These are phyloP conservation scores for Lolium perenne DNA, from an alignment of 176 grass and related monocot genomes.

Conservation along the genomic window DNA sequence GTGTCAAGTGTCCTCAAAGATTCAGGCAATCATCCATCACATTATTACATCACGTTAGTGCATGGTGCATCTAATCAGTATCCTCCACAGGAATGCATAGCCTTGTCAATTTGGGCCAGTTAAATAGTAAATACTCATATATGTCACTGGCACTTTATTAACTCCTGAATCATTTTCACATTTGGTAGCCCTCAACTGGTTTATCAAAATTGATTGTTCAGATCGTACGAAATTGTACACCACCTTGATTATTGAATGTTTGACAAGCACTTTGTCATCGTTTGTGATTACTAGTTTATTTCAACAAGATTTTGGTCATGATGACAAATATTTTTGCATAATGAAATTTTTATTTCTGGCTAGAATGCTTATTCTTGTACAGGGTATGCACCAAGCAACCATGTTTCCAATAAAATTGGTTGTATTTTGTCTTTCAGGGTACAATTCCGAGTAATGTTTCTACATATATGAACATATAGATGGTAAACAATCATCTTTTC, in stretches of 20 bases:
- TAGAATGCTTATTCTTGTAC: constrained; percentile 8
- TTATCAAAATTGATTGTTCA: no score
- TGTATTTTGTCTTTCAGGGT: background rate
- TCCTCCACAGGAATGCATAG: background rate
- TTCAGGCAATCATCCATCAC: background rate
- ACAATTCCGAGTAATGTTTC: background rate
- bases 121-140: background rate
- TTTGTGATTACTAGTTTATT: background rate
- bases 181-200: background rate
- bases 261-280: background rate
- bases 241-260: background rate
- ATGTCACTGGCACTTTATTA: background rate
- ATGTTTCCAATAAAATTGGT: background rate
- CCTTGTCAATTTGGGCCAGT: constrained; percentile 1
- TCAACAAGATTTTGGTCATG: background rate
- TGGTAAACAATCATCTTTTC: background rate
- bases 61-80: background rate
- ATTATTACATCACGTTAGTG: background rate
- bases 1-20: background rate
- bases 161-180: background rate
- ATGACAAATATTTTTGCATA: background rate
- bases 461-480: background rate
- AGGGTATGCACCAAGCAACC: background rate
- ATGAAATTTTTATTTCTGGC: background rate
- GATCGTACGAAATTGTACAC: background rate